phyloP scores from a whole-genome alignment of 2,329 filamentous ascomycete species.

The Aspergillus sp. region DNA sequence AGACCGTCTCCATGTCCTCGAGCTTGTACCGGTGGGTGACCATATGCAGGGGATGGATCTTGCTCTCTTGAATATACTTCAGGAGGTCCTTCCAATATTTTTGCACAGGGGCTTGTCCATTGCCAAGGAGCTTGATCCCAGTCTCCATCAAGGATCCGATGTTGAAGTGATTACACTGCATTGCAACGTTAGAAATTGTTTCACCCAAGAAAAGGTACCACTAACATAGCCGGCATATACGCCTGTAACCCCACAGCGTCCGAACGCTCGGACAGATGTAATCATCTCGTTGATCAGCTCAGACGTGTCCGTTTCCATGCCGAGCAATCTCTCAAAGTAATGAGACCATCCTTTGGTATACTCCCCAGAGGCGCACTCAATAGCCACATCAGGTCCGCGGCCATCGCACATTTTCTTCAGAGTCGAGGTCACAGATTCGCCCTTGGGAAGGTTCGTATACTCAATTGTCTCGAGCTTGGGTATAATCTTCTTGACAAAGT shows the following conservation, averaged over 20 bases:
- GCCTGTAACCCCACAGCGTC: slow-evolving; percentile 72
- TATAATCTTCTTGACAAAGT: no score
- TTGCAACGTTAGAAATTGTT: no score
- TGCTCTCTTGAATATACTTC: slow-evolving; percentile 56
- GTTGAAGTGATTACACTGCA: slow-evolving; percentile 37
- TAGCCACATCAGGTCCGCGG: slow-evolving; percentile 65
- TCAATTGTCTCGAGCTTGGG: no score
- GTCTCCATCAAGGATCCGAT: slow-evolving; percentile 84
- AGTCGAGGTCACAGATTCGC: no score
- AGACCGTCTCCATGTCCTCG: no score
- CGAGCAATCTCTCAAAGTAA: slow-evolving; percentile 63
- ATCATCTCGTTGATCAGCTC: slow-evolving; percentile 63
- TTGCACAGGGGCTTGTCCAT: slow-evolving; percentile 74
- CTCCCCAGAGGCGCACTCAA: slow-evolving; percentile 71
- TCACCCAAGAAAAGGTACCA: no score
- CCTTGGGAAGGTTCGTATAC: no score
- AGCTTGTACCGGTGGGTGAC: no score
- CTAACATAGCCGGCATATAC: not conserved
- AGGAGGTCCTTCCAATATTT: slow-evolving; percentile 81
- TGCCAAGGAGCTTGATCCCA: slow-evolving; percentile 76
- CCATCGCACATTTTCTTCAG: no score
- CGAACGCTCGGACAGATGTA: slow-evolving; percentile 57
- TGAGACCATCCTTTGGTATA: slow-evolving; percentile 67
- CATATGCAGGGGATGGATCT: no score
- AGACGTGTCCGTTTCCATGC: slow-evolving; percentile 81